Evolutionary conservation across 441 rosid genomes (phyloP), one percentile per base, ranked within the genome.

Genomic region (Biscutella laevigata): DNA sequence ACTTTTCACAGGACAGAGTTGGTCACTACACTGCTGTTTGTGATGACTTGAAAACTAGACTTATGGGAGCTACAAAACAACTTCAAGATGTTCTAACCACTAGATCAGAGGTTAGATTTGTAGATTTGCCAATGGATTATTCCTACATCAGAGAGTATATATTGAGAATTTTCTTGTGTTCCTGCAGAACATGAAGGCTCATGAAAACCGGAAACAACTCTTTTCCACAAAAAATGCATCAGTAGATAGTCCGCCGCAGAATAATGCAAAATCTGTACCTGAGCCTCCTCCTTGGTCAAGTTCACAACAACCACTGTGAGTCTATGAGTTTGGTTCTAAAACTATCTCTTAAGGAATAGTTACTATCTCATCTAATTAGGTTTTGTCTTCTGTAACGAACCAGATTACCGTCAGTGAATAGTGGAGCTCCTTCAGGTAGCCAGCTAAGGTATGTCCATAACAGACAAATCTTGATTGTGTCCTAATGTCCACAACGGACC

Each of bases 361-460:
- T 26, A 11, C 27, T n/a, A n/a, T 53, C 58, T 30, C 30, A 20
- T 48, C 62, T 71, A 53, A 61, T 37, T 67, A 44, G 26, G 40
- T 43, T 25, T 27, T 15, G 30, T 30, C 15, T 58, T 54, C 40
- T 47, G 40, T 45, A 12, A 58, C 16, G 33, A 5, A 59, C 52
- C 78, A 83, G 95, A 59, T 70, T 73, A 60, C 80, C 74, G 4
- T 78, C 69, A 3, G 34, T 70, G 2, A 72, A 62, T 32, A 53
- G 28, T 64, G 90, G 85, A 72, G 74, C 70, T 65, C 81, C 80
- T 79, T 64, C 61, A 55, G 86, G 85, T 54, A 87, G 57, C 77
- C 98, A 87, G 68, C 77, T 91, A 50, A 84, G 98, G 98, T 91
- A 48, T n/a, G n/a, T n/a, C n/a, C n/a, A n/a, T n/a, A n/a, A n/a